A percentile compares a stretch with the other conserved stretches of the same genome.
Evolutionary conservation across 2,329 filamentous ascomycete species (phyloP).

Genomic region (Colletotrichum gigasporum): DNA sequence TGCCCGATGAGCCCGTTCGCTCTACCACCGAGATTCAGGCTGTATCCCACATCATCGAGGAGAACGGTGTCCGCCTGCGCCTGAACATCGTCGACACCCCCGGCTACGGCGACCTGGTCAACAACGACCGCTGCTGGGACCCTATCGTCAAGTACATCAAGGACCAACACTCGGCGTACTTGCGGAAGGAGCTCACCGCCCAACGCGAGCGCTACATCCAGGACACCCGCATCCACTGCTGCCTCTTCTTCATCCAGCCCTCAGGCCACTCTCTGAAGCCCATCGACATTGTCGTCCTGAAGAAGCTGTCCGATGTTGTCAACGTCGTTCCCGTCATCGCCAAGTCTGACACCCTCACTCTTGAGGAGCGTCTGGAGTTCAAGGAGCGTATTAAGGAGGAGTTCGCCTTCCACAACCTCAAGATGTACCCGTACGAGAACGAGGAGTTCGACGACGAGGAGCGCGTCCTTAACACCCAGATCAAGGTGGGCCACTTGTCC

Average conservation of each 20-base stretch:
- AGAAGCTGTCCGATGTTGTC: constrained; percentile 99
- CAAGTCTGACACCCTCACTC: constrained; percentile 94
- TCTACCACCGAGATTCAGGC: constrained; percentile 98
- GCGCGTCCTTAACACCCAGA: constrained; percentile 89
- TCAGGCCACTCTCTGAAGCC: constrained; percentile 98
- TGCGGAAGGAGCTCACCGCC: constrained; percentile 98
- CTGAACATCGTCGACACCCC: constrained; percentile 99
- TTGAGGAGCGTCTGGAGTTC: constrained; percentile 95
- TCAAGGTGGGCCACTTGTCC: constrained; percentile 73
- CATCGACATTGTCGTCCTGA: constrained; percentile 98
- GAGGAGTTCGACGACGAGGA: constrained; percentile 99
- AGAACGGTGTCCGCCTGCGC: constrained; percentile 96
- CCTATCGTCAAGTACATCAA: constrained; percentile 99
- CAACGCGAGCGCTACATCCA: constrained; percentile 99
- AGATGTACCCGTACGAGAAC: constrained; percentile 99
- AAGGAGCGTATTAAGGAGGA: constrained; percentile 99
- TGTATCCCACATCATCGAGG: constrained; percentile 98
- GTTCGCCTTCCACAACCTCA: constrained; percentile 99
- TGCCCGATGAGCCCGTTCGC: constrained; percentile 91
- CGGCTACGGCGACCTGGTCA: constrained; percentile 97
- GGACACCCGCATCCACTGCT: constrained; percentile 99
- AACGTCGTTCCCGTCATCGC: constrained; percentile 99
- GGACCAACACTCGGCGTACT: constrained; percentile 99
- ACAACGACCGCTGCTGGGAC: constrained; percentile 99
- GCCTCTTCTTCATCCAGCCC: constrained; percentile 99